Evolutionary conservation across 1,284 basidiomycete genomes (phyloP).

Genomic region (Ustilago sp.): DNA sequence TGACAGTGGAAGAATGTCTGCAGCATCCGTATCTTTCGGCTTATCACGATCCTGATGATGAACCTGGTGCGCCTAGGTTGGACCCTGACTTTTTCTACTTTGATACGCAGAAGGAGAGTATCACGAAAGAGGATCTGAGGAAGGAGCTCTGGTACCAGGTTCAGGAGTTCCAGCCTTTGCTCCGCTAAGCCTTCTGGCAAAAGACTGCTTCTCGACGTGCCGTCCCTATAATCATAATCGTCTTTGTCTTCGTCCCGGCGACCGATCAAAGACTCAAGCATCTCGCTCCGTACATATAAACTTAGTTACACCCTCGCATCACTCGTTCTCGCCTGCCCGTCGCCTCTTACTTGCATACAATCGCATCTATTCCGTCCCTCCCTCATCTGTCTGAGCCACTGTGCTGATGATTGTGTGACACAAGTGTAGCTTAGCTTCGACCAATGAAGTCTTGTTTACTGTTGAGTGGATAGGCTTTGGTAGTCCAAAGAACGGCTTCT

Average conservation of each 20-base stretch:
- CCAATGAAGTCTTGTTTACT: too few species aligned
- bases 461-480: too few species aligned
- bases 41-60: slow-evolving; percentile 66
- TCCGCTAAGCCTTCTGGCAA: slow-evolving; percentile 20
- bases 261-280: not conserved
- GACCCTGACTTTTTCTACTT: slow-evolving; percentile 60
- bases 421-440: too few species aligned
- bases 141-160: slow-evolving; percentile 63
- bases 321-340: not conserved
- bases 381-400: too few species aligned
- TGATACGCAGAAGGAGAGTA: slow-evolving; percentile 56
- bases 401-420: too few species aligned
- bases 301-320: not conserved
- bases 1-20: slow-evolving; percentile 67
- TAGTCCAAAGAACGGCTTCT: not conserved
- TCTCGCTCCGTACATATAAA: slow-evolving; percentile 8
- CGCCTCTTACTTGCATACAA: not conserved
- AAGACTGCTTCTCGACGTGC: too few species aligned
- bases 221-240: not conserved
- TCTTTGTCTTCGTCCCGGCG: slow-evolving; percentile 4
- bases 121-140: slow-evolving; percentile 58
- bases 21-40: slow-evolving; percentile 63
- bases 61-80: slow-evolving; percentile 57
- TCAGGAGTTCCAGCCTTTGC: slow-evolving; percentile 54
- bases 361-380: not conserved